Base-by-base conservation (phyloP, 805 yeast species). In the Trichomonascus vanleenenianus region DNA sequence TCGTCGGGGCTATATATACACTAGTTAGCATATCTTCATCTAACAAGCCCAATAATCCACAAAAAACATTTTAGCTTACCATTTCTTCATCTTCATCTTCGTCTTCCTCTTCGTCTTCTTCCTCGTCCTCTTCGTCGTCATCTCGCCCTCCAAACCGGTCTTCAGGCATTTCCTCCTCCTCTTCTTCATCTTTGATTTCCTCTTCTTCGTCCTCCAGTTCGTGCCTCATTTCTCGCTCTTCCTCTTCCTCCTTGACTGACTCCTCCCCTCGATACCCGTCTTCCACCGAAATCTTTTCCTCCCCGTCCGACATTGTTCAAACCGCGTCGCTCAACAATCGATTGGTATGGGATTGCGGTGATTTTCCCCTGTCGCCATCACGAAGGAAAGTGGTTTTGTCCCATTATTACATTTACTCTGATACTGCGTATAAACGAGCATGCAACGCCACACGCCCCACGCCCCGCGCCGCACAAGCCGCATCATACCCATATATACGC, bases 81-180 rank as follows among this genome's bases (percentile, higher is more conserved):
- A 32, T 32, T 47, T 86, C 97, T 34, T 87, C 97, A 48, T 88
- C 97, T 49, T 86, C 89, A 22, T 81, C 80, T 30, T 82, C 91
- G 51, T 88, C 97, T 44, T 91, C 97, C 54, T 87, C 96, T 50
- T 86, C 97, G 49, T 86, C 57, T 51, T 88, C 97, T 34, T 87
- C 97, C 48, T 88, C 97, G 49, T 86, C 89, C 25, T 81, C 81
- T 27, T 82, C 91, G 51, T 88, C 97, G 44, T 91, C 97, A 54
- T 87, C 96, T 50, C 86, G 96, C 49, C 85, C 89, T 86, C 96
- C 57, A 19, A 40, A 50, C 32, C 44, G 54, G 5, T 50, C 49
- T 9, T 44, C 48, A 73, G 74, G 42, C 68, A 60, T 58, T 76
- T 27, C 84, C 68, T 54, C 83, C 95, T 19, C 93, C 96, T 54